Evolutionary conservation across 768 basidiomycete species (phyloP).

Genomic region (Auriscalpium orientale): DNA sequence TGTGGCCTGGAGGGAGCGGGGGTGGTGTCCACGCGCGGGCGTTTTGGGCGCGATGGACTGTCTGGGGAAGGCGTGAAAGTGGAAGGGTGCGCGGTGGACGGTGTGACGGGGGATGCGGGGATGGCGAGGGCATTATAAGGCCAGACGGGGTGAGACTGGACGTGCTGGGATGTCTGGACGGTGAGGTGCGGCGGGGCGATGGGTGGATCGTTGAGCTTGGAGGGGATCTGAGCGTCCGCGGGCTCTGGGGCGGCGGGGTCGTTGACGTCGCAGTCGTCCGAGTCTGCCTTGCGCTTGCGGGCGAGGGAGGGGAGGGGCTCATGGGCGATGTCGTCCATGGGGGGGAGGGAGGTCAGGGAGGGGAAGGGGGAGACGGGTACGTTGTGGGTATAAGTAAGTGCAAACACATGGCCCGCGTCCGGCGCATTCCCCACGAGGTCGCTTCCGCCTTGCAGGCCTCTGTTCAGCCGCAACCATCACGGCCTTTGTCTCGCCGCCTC

Average conservation of each 20-base stretch:
- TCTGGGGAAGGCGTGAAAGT: conserved; percentile 4
- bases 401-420: conserved; percentile 24
- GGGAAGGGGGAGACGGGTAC: conserved; percentile 14
- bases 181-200: conserved; percentile 5
- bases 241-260: conserved; percentile 12
- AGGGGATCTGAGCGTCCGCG: not conserved
- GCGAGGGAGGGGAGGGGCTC: conserved; percentile 38
- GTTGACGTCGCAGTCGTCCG: conserved; percentile 30
- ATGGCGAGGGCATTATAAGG: not conserved
- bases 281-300: conserved; percentile 63
- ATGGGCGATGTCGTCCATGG: conserved; percentile 60
- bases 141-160: conserved; percentile 6
- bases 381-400: conserved; percentile 29
- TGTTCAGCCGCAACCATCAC: not conserved
- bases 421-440: not conserved
- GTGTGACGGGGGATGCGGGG: conserved; percentile 3
- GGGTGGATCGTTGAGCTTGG: not conserved
- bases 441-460: not conserved
- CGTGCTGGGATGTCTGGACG: conserved; percentile 7
- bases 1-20: conserved; percentile 5
- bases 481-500: no score
- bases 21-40: conserved; percentile 12
- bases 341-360: conserved; percentile 20
- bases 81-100: conserved; percentile 1
- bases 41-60: conserved; percentile 14